A percentile compares a stretch with the other conserved stretches of the same genome.
phyloP scores from a whole-genome alignment of 352 stramenopile species.

The Phytophthora palmivora region DNA sequence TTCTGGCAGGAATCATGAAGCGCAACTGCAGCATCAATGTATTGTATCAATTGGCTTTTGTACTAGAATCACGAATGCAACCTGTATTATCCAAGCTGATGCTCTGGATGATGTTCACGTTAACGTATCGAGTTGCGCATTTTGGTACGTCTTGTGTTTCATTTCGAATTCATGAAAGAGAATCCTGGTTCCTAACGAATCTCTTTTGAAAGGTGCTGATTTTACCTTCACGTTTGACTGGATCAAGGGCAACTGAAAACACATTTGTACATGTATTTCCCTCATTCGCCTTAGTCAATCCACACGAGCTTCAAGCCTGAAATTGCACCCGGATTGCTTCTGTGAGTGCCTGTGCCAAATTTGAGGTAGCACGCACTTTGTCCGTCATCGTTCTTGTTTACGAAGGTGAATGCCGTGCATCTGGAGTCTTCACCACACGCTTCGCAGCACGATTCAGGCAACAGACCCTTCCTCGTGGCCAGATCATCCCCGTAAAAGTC shows the following conservation, averaged over 20 bases:
- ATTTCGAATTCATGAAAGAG: too few species aligned
- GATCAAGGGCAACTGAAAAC: neutral
- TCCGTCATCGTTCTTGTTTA: constrained; percentile 65
- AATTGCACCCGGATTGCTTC: constrained; percentile 39
- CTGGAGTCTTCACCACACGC: constrained; percentile 42
- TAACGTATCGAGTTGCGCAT: constrained; percentile 10
- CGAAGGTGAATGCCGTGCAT: constrained; percentile 61
- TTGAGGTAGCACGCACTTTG: constrained; percentile 69
- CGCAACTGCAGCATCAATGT: constrained; percentile 20
- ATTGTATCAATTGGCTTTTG: constrained; percentile 33
- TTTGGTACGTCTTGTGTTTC: too few species aligned
- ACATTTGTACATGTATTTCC: too few species aligned
- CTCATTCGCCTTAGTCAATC: constrained; percentile 4
- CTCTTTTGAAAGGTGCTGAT: too few species aligned
- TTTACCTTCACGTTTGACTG: too few species aligned
- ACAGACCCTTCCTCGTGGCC: constrained; percentile 43
- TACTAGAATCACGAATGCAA: constrained; percentile 24
- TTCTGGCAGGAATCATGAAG: constrained; percentile 16
- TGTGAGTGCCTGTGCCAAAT: constrained; percentile 34
- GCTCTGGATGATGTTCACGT: constrained; percentile 21
- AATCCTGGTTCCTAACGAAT: too few species aligned
- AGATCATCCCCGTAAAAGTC: constrained; percentile 65
- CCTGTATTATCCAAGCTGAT: constrained; percentile 25
- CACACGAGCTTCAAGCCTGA: constrained; percentile 47
- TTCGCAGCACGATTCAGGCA: constrained; percentile 59